Evolutionary conservation across 305 asterid genomes (phyloP).

Genomic region (Plantago coronopus): DNA sequence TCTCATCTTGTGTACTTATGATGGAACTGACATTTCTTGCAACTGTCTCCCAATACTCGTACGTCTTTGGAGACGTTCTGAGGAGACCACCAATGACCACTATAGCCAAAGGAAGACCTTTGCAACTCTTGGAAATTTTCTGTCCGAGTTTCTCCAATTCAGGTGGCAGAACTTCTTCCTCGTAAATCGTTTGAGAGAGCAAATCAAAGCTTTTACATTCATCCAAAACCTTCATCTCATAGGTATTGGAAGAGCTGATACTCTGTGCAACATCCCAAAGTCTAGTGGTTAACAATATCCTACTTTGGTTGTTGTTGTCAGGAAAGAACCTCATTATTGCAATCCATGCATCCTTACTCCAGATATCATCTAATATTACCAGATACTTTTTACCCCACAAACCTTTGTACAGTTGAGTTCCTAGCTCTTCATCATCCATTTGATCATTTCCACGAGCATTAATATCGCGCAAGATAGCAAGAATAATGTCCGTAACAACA

Average conservation of each 20-base stretch:
- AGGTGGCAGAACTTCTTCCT: neutral
- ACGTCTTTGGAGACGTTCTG: neutral
- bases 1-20: constrained; percentile 2
- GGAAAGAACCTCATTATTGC: no score
- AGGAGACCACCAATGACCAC: constrained; percentile 21
- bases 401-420: neutral
- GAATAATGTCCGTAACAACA: neutral
- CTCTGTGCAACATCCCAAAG: neutral
- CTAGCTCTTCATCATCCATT: neutral
- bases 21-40: constrained; percentile 5
- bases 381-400: constrained; percentile 21
- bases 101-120: constrained; percentile 24
- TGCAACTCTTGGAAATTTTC: constrained; percentile 17
- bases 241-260: neutral
- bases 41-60: constrained; percentile 9
- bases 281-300: no score
- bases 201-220: constrained; percentile 17
- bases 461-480: neutral
- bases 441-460: neutral
- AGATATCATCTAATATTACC: neutral
- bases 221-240: neutral
- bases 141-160: constrained; percentile 10
- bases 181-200: constrained; percentile 15
- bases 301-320: no score
- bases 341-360: neutral